A percentile compares a stretch with the other conserved stretches of the same genome.
phyloP scores from a whole-genome alignment of 768 basidiomycete species.

The Leccinum variicolor region DNA sequence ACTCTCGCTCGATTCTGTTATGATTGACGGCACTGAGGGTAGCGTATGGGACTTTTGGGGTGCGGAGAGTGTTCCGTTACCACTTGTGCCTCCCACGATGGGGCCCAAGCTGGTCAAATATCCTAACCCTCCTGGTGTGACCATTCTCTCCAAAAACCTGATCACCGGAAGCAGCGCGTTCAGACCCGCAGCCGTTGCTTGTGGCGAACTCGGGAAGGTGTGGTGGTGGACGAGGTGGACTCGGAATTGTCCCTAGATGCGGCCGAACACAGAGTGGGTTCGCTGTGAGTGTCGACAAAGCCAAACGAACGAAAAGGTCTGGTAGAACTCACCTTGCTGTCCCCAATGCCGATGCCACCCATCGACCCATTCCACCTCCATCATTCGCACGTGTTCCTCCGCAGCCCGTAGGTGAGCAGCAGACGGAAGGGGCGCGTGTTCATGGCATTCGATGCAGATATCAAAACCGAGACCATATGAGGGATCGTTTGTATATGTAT shows the following conservation, averaged over 20 bases:
- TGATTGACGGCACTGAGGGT: slow-evolving; percentile 16
- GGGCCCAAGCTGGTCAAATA: slow-evolving; percentile 8
- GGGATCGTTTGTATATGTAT: slow-evolving; percentile 40
- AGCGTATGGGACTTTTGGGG: slow-evolving; percentile 7
- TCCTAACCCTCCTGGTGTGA: slow-evolving; percentile 41
- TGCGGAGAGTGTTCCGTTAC: slow-evolving; percentile 9
- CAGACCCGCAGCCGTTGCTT: slow-evolving; percentile 51
- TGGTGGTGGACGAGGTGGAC: slow-evolving; percentile 64
- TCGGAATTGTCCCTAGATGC: slow-evolving; percentile 30
- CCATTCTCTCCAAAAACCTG: slow-evolving; percentile 63
- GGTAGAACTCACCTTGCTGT: slow-evolving; percentile 10
- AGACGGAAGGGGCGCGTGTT: slow-evolving; percentile 73
- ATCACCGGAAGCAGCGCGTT: slow-evolving; percentile 60
- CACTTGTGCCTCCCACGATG: not conserved
- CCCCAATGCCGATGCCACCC: slow-evolving; percentile 28
- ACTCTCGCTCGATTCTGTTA: slow-evolving; percentile 14
- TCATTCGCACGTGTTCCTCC: slow-evolving; percentile 65
- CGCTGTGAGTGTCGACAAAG: slow-evolving; percentile 6
- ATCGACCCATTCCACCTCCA: slow-evolving; percentile 68
- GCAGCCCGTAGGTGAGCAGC: slow-evolving; percentile 63
- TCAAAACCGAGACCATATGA: slow-evolving; percentile 66
- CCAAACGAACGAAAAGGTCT: not conserved
- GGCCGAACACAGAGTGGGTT: not conserved
- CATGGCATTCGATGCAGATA: slow-evolving; percentile 87
- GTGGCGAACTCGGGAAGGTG: slow-evolving; percentile 69